phyloP scores from a whole-genome alignment of 2,329 filamentous ascomycete species.

The Hypocrella siamensis region DNA sequence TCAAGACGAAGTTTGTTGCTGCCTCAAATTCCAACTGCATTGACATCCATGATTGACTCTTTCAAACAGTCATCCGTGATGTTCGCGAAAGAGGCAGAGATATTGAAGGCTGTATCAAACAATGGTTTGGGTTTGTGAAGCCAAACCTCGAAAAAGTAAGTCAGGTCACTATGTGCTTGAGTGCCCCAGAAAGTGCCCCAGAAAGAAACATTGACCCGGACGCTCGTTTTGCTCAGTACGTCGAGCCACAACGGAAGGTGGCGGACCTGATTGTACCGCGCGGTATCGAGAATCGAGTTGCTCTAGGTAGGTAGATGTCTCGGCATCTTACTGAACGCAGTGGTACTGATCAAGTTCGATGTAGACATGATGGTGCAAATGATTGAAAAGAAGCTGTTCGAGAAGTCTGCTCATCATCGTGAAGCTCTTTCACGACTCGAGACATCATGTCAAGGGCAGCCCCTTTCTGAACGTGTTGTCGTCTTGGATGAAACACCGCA shows the following conservation, averaged over 20 bases:
- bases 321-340: background rate
- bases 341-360: constrained; percentile 3
- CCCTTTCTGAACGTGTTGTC: constrained; percentile 60
- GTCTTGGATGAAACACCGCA: constrained; percentile 66
- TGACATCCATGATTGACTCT: constrained; percentile 2
- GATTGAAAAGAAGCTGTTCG: constrained; percentile 70
- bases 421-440: constrained; percentile 65
- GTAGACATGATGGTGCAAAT: constrained; percentile 85
- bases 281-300: constrained; percentile 87
- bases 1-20: constrained; percentile 58
- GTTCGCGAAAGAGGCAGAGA: constrained; percentile 80
- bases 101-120: constrained; percentile 90
- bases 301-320: constrained; percentile 45
- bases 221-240: constrained; percentile 36
- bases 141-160: constrained; percentile 73
- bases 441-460: constrained; percentile 50
- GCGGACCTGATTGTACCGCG: constrained; percentile 93
- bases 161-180: too few relatives aligned
- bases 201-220: background rate
- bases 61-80: constrained; percentile 59
- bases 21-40: constrained; percentile 2
- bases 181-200: too few relatives aligned
- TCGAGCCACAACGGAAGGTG: constrained; percentile 79
- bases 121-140: constrained; percentile 95
- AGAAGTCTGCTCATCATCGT: constrained; percentile 75